phyloP scores from a whole-genome alignment of 2,329 filamentous ascomycete species.

The Pseudogymnoascus sp. region DNA sequence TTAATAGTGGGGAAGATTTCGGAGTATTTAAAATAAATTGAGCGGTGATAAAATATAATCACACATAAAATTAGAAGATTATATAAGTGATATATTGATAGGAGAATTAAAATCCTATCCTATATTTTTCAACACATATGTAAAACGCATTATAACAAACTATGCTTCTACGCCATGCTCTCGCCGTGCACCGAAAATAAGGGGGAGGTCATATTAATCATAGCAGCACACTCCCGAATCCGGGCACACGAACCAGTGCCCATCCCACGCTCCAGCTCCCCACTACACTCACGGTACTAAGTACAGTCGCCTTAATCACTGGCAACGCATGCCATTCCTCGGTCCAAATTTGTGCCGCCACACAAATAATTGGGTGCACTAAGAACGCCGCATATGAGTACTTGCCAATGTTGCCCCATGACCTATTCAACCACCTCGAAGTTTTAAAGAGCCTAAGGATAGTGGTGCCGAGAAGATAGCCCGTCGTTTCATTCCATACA shows the following conservation, averaged over 20 bases:
- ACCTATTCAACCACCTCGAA: conserved; percentile 2
- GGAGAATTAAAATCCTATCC: not conserved
- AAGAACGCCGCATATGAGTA: conserved; percentile 14
- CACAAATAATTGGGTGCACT: conserved; percentile 11
- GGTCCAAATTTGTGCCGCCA: not conserved
- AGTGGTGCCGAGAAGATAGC: conserved; percentile 8
- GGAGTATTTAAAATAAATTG: not conserved
- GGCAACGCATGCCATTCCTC: not conserved
- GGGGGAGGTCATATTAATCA: not conserved
- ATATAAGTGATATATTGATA: not conserved
- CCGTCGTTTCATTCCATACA: conserved; percentile 12
- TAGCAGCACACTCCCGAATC: not conserved
- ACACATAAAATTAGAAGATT: not conserved
- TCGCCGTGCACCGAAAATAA: not conserved
- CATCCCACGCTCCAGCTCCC: not conserved
- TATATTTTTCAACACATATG: not conserved
- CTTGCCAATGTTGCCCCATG: conserved; percentile 10
- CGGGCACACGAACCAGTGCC: not conserved
- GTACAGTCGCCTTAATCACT: not conserved
- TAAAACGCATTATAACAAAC: not conserved
- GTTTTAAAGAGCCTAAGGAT: conserved; percentile 8
- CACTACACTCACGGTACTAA: not conserved
- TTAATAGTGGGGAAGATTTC: not conserved
- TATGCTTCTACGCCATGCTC: not conserved
- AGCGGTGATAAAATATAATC: not conserved